Evolutionary conservation across 768 basidiomycete genomes (phyloP), one percentile per base, ranked within the genome.

Genomic region (Termitomyces sp.): DNA sequence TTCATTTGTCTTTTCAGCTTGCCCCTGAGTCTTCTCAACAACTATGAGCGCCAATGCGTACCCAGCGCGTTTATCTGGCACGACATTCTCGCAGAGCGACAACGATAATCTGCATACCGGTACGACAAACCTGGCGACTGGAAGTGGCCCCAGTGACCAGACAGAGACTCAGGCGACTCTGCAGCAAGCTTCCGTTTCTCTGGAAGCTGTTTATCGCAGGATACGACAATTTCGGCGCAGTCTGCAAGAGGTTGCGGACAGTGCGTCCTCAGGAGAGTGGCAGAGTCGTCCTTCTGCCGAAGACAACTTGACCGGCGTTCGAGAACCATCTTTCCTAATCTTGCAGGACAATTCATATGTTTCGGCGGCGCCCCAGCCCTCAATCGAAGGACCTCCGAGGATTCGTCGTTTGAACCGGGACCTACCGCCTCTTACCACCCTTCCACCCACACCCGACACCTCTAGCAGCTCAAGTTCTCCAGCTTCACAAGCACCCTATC

Each of bases 221-320:
- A 80, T 85, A 64, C 76, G 77, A 50, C 78, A 80, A 67, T 77
- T 84, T 51, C 77, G 83, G 58, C 76, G 75, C 31, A 81, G 74
- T 60, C 73, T 86, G 36, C 69, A 77, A 51, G 73, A 74, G 58
- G 68, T 83, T 18, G 68, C 75, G 7, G 74, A 75, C n/a, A 66
- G 68, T n/a, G 48, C 71, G 20, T 66, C 72, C 59, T 60, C 52
- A 28, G 29, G 45, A 42, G 59, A 60, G 7, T 26, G 15, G 7
- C 58, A 34, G 33, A 36, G 15, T 36, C 62, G 54, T 26, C n/a
- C 53, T 37, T 48, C 39, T 18, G 57, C 77, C 18, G 74, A 69
- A 51, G 74, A 78, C 55, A 68, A 72, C 54, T 71, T 74, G 29
- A 74, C 77, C 31, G 34, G 33, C 15, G 54, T 56, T 34, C 20